A percentile compares a stretch with the other conserved stretches of the same genome.
These are phyloP conservation scores for Paracoccidioides lutzii DNA, from an alignment of 2,329 filamentous ascomycete genomes.

Conservation along the genomic window DNA sequence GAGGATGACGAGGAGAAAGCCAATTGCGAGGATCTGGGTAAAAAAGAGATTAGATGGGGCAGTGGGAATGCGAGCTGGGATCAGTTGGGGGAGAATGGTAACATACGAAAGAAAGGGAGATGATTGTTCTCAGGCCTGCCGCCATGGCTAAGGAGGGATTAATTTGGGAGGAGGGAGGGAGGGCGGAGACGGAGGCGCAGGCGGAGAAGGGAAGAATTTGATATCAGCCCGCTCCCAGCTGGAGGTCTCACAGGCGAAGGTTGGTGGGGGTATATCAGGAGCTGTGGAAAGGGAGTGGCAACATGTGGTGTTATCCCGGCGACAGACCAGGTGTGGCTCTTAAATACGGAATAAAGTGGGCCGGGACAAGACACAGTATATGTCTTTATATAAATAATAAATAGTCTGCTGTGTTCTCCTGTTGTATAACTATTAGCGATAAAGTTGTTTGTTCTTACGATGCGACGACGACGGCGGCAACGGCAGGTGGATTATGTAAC, in stretches of 20 bases:
- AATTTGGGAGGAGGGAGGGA: constrained; percentile 10
- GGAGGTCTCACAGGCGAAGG: not conserved
- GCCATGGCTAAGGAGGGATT: constrained; percentile 37
- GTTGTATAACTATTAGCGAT: no score
- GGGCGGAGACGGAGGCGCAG: constrained; percentile 7
- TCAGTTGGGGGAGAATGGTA: not conserved
- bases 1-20: constrained; percentile 96
- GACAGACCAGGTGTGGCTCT: not conserved
- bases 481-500: not conserved
- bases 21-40: constrained; percentile 76
- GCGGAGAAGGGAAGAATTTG: constrained; percentile 7
- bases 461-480: no score
- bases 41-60: not conserved
- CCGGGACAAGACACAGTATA: no score
- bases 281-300: not conserved
- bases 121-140: constrained; percentile 97
- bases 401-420: no score
- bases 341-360: not conserved
- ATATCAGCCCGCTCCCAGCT: not conserved
- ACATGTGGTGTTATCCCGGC: not conserved
- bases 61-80: not conserved
- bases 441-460: no score
- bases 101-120: constrained; percentile 87
- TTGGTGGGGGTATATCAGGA: not conserved
- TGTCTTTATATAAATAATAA: no score